Conservation (phyloP, 208 protist species). For the Lotmaria passim region DNA sequence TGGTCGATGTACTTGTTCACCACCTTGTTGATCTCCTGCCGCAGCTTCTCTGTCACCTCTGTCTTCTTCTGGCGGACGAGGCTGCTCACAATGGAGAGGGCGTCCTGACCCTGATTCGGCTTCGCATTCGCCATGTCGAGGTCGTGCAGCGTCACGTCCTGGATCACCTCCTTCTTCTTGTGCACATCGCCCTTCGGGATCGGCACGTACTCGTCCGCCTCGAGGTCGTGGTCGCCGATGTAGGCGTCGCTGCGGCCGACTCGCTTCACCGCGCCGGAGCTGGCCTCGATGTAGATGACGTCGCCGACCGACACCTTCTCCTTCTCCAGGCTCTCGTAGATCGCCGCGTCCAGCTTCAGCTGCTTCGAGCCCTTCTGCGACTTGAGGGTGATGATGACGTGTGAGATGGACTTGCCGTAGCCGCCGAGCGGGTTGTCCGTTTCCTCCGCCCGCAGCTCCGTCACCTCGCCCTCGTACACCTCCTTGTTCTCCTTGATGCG, state of each 20-base stretch:
- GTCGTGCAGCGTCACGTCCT: constrained; percentile 99
- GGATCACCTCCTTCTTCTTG: constrained; percentile 99
- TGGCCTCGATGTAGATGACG: constrained; percentile 99
- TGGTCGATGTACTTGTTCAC: constrained; percentile 99
- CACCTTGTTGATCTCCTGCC: constrained; percentile 99
- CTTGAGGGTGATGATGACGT: constrained; percentile 98
- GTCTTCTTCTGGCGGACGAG: constrained; percentile 99
- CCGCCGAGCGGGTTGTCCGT: constrained; percentile 98
- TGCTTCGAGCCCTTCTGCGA: constrained; percentile 98
- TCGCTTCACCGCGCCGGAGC: constrained; percentile 97
- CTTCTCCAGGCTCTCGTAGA: constrained; percentile 99
- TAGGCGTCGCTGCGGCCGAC: constrained; percentile 97
- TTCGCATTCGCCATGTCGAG: constrained; percentile 99
- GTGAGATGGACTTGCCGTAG: constrained; percentile 98
- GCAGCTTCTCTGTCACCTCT: constrained; percentile 99
- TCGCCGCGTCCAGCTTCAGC: constrained; percentile 98
- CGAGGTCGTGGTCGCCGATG: constrained; percentile 97
- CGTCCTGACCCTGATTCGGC: constrained; percentile 97
- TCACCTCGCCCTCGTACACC: constrained; percentile 99
- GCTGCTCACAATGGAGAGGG: constrained; percentile 97
- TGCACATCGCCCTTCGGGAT: constrained; percentile 99
- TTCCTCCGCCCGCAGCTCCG: constrained; percentile 98
- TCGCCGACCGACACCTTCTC: constrained; percentile 99
- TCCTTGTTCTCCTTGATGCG: constrained; percentile 99
- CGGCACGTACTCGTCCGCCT: constrained; percentile 99